Evolutionary conservation across 768 basidiomycete genomes (phyloP).

Genomic region (Auricularia sp.): DNA sequence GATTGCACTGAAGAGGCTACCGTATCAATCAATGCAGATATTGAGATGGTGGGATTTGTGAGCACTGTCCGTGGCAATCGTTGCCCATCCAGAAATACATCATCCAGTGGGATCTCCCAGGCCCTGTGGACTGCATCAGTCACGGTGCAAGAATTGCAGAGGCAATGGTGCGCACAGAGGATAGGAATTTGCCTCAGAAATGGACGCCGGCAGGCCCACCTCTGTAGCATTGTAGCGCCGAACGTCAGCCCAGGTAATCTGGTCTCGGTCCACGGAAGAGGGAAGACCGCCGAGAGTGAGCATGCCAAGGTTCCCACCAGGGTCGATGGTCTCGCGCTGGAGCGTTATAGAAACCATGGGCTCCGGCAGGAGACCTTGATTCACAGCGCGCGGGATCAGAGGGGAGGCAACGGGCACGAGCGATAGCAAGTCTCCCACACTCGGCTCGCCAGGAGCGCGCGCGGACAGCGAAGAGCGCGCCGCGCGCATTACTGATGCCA

Average conservation of each 20-base stretch:
- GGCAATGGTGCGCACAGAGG: background rate
- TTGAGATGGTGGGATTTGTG: conserved; percentile 34
- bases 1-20: conserved; percentile 26
- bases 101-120: conserved; percentile 66
- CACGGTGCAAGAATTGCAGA: background rate
- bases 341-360: conserved; percentile 51
- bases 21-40: conserved; percentile 65
- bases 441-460: background rate
- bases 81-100: conserved; percentile 59
- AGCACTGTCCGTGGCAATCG: conserved; percentile 47
- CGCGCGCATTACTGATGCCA: background rate
- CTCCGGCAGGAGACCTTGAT: conserved; percentile 21
- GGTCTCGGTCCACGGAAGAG: conserved; percentile 31
- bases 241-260: conserved; percentile 57
- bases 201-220: conserved; percentile 45
- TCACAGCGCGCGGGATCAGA: background rate
- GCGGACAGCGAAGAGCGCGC: background rate
- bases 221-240: conserved; percentile 40
- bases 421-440: conserved; percentile 21
- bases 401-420: conserved; percentile 23
- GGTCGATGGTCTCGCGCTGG: conserved; percentile 56
- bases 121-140: conserved; percentile 22
- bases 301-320: conserved; percentile 58
- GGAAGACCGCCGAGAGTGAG: conserved; percentile 62
- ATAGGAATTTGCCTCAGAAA: background rate